A percentile compares a stretch with the other conserved stretches of the same genome.
phyloP scores from a whole-genome alignment of 2,329 filamentous ascomycete species.

The Exophiala dermatitidis region DNA sequence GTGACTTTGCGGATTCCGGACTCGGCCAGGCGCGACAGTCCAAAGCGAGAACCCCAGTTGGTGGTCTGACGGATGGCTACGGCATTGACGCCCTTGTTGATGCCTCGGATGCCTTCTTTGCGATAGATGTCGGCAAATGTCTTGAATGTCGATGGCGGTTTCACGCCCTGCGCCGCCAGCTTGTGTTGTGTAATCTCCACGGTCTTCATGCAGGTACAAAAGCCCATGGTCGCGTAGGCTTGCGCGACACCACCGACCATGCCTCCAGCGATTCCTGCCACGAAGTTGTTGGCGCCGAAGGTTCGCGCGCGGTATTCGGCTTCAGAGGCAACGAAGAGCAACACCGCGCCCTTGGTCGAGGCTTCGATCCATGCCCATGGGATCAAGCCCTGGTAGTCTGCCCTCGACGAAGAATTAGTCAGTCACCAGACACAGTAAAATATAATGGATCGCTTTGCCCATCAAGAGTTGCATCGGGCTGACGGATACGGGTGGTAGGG shows the following conservation, averaged over 20 bases:
- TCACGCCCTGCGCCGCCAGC: constrained; percentile 71
- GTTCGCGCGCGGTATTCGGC: constrained; percentile 88
- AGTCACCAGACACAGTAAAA: background rate
- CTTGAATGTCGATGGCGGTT: constrained; percentile 81
- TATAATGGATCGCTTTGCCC: background rate
- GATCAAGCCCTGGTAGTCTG: constrained; percentile 99
- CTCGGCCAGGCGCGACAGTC: constrained; percentile 85
- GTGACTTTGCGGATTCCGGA: constrained; percentile 71
- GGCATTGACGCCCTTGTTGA: constrained; percentile 98
- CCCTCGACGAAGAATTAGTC: constrained; percentile 1
- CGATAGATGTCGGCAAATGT: constrained; percentile 98
- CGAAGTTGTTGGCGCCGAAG: constrained; percentile 77
- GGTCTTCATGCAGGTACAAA: constrained; percentile 99
- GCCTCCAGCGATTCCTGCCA: constrained; percentile 80
- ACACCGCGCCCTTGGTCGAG: constrained; percentile 96
- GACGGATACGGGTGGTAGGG: too few species aligned
- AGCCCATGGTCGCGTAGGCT: constrained; percentile 99
- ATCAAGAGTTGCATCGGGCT: background rate
- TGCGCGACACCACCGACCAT: constrained; percentile 93
- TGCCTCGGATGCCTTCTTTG: constrained; percentile 84
- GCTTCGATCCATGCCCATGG: constrained; percentile 99
- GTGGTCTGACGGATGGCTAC: constrained; percentile 98
- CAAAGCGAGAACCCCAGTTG: constrained; percentile 97
- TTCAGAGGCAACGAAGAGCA: constrained; percentile 97
- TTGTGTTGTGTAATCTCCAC: constrained; percentile 99